A percentile compares a stretch with the other conserved stretches of the same genome.
These are phyloP conservation scores for Inonotus obliquus DNA, from an alignment of 1,284 basidiomycete species.

Conservation along the genomic window DNA sequence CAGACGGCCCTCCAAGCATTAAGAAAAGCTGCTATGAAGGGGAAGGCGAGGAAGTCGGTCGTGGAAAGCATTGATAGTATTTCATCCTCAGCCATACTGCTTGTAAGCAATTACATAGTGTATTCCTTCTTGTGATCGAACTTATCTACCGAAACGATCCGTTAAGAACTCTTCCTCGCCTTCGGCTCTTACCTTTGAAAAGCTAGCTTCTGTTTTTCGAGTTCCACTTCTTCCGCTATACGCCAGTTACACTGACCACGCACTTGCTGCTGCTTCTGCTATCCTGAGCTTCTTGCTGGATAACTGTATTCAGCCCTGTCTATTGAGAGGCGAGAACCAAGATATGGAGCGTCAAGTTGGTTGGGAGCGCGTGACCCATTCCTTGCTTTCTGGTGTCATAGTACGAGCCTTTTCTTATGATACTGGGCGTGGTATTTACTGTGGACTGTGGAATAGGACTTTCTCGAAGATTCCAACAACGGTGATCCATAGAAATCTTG, in stretches of 20 bases:
- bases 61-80: constrained; percentile 17
- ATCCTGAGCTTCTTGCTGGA: constrained; percentile 31
- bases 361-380: constrained; percentile 36
- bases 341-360: constrained; percentile 17
- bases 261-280: constrained; percentile 31
- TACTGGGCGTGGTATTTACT: background rate
- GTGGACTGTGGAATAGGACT: constrained; percentile 7
- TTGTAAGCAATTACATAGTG: constrained; percentile 9
- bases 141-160: background rate
- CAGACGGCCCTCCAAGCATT: constrained; percentile 12
- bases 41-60: constrained; percentile 15
- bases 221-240: constrained; percentile 35
- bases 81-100: constrained; percentile 9
- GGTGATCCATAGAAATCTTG: background rate
- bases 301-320: constrained; percentile 22
- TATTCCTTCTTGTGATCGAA: background rate
- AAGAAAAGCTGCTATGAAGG: constrained; percentile 12
- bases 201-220: constrained; percentile 31
- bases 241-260: constrained; percentile 25
- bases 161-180: constrained; percentile 32
- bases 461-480: constrained; percentile 5
- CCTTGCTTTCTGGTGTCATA: constrained; percentile 40
- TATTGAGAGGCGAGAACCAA: constrained; percentile 20
- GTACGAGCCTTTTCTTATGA: constrained; percentile 25
- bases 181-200: constrained; percentile 27